Conservation (phyloP, 192 early-diverging fungal genomes). For the Piromyces sp. region DNA sequence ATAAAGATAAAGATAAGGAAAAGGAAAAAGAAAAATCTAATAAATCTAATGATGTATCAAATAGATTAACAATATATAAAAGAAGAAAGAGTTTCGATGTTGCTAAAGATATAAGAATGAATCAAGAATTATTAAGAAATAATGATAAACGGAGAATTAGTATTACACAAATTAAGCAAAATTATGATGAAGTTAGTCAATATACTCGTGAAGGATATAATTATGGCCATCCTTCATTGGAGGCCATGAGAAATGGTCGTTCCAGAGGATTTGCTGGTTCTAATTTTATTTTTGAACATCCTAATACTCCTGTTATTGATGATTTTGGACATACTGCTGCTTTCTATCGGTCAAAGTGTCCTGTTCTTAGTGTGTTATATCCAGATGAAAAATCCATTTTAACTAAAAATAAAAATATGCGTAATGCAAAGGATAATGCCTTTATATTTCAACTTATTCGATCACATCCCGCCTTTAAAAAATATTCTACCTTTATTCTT, state of each 20-base stretch:
- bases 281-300: neutral
- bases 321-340: neutral
- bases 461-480: neutral
- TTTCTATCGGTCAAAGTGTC: neutral
- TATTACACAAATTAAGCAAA: neutral
- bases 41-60: neutral
- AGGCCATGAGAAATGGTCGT: neutral
- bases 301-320: neutral
- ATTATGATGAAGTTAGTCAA: neutral
- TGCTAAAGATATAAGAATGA: neutral
- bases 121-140: neutral
- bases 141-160: neutral
- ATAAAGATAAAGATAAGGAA: too few relatives aligned
- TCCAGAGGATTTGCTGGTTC: too few relatives aligned
- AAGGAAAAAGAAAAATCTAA: too few relatives aligned
- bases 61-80: neutral
- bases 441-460: neutral
- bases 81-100: neutral
- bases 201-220: neutral
- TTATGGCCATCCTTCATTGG: neutral
- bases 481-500: neutral
- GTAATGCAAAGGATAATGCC: neutral
- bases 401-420: neutral
- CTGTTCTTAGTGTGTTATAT: neutral
- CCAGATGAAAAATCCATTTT: neutral